Evolutionary conservation across 1,284 basidiomycete genomes (phyloP).

Genomic region (Apiotrichum gracile): DNA sequence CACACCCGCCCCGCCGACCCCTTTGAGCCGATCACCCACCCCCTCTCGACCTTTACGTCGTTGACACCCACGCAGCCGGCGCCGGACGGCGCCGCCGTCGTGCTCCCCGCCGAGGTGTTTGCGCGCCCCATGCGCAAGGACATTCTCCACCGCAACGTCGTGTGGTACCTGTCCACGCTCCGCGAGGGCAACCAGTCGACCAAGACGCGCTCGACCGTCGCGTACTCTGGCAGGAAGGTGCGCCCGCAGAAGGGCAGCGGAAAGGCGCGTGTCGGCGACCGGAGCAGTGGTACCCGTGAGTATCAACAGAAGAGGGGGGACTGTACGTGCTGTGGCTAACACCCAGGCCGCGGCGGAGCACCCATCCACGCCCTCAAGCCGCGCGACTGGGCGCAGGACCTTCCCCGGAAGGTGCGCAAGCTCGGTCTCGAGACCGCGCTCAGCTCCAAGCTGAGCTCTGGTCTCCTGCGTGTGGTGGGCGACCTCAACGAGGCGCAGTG

Average conservation of each 20-base stretch:
- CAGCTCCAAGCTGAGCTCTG: slow-evolving; percentile 70
- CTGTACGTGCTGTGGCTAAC: too few relatives aligned
- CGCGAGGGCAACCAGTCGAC: slow-evolving; percentile 61
- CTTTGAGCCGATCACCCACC: slow-evolving; percentile 30
- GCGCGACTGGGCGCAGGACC: slow-evolving; percentile 80
- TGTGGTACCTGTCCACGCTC: slow-evolving; percentile 79
- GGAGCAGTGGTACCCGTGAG: slow-evolving; percentile 73
- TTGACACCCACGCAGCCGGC: slow-evolving; percentile 27
- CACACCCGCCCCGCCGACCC: slow-evolving; percentile 8
- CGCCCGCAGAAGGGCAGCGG: slow-evolving; percentile 89
- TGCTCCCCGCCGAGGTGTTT: slow-evolving; percentile 57
- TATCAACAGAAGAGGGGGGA: slow-evolving; percentile 5
- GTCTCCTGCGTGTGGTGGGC: slow-evolving; percentile 66
- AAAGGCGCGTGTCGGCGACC: slow-evolving; percentile 80
- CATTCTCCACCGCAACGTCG: slow-evolving; percentile 86
- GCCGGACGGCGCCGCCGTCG: slow-evolving; percentile 21
- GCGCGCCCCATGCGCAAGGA: slow-evolving; percentile 79
- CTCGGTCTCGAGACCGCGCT: slow-evolving; percentile 89
- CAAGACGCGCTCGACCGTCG: slow-evolving; percentile 84
- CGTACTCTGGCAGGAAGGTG: slow-evolving; percentile 81
- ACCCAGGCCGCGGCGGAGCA: slow-evolving; percentile 68
- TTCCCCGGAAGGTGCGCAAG: slow-evolving; percentile 82
- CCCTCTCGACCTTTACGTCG: slow-evolving; percentile 39
- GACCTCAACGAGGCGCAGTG: slow-evolving; percentile 57
- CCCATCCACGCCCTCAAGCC: slow-evolving; percentile 85